Percentiles rank a stretch among this genome's conserved stretches.
Conservation (phyloP, 306 rosid genomes). For the Carpinus viminea region DNA sequence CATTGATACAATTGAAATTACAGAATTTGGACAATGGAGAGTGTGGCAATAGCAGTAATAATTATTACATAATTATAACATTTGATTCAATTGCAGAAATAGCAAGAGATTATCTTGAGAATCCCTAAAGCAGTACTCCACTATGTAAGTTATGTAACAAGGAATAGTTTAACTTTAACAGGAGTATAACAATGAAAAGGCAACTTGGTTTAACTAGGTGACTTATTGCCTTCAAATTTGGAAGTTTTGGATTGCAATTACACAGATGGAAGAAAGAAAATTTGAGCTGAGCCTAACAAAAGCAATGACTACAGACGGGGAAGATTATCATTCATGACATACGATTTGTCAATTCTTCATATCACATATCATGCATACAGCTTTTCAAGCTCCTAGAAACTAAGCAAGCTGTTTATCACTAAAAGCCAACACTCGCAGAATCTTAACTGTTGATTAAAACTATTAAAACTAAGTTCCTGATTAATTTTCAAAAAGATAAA, state of each 20-base stretch:
- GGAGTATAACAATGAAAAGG: not conserved
- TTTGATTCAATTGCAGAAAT: not conserved
- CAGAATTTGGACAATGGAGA: not conserved
- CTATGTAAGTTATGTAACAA: not conserved
- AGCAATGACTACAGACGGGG: not conserved
- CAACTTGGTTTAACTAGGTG: not conserved
- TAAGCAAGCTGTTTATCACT: not conserved
- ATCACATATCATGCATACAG: not conserved
- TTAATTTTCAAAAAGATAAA: not conserved
- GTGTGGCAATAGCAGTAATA: not conserved
- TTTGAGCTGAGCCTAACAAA: not conserved
- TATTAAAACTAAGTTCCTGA: not conserved
- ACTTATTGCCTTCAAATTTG: not conserved
- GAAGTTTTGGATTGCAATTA: not conserved
- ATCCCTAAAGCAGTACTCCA: not conserved
- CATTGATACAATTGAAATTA: not conserved
- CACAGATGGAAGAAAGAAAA: not conserved
- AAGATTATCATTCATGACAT: not conserved
- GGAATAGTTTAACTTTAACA: not conserved
- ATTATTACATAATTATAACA: not conserved
- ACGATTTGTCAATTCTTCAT: slow-evolving; percentile 7
- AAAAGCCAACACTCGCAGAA: not conserved
- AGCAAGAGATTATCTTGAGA: not conserved
- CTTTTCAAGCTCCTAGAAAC: not conserved
- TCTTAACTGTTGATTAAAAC: not conserved